These are phyloP conservation scores for Zygotorulaspora mrakii DNA, from an alignment of 1,139 yeast genomes.

Conservation along the genomic window DNA sequence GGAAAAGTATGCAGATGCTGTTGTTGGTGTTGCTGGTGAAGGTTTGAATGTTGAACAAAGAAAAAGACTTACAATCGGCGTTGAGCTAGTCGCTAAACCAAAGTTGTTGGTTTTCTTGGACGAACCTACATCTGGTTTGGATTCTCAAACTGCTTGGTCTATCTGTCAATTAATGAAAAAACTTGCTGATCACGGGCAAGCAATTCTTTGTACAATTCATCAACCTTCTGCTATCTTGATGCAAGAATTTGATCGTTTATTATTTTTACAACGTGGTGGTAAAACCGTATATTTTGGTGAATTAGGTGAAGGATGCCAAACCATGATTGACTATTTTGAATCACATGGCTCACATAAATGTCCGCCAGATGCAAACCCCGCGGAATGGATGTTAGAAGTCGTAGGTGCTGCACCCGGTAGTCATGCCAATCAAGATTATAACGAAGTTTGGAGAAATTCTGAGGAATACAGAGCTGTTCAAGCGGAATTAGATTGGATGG, in stretches of 20 bases:
- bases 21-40: slow-evolving; percentile 80
- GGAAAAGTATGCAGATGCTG: slow-evolving; percentile 71
- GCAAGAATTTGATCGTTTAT: slow-evolving; percentile 71
- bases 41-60: slow-evolving; percentile 82
- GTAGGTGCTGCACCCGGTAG: slow-evolving; percentile 82
- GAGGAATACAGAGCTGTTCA: slow-evolving; percentile 48
- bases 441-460: slow-evolving; percentile 62
- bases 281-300: slow-evolving; percentile 79
- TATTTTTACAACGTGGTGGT: slow-evolving; percentile 72
- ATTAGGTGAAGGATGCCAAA: slow-evolving; percentile 59
- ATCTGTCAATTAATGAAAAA: slow-evolving; percentile 72
- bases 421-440: slow-evolving; percentile 59
- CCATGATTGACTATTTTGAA: slow-evolving; percentile 67
- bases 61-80: slow-evolving; percentile 80
- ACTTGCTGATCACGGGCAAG: slow-evolving; percentile 75
- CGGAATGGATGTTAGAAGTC: slow-evolving; percentile 79
- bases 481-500: slow-evolving; percentile 45
- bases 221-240: slow-evolving; percentile 77
- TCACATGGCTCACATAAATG: slow-evolving; percentile 61
- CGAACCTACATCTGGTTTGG: slow-evolving; percentile 92
- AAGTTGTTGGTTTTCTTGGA: slow-evolving; percentile 75
- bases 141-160: slow-evolving; percentile 90
- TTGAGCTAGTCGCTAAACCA: slow-evolving; percentile 86
- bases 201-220: slow-evolving; percentile 77
- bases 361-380: slow-evolving; percentile 69